phyloP scores from a whole-genome alignment of 179 eudicot genomes.

The Gypsophila paniculata region DNA sequence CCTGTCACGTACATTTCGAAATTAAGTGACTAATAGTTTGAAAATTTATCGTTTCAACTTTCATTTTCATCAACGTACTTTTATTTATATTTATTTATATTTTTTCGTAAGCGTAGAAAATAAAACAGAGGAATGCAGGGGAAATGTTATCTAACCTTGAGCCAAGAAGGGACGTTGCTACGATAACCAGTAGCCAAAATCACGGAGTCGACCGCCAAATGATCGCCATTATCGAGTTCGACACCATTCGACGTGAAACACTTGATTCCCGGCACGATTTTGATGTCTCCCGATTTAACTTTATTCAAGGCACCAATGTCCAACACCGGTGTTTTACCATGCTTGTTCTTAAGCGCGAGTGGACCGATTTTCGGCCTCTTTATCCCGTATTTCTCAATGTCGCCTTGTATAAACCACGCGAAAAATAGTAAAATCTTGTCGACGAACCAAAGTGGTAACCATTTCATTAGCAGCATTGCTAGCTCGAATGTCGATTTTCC shows the following conservation, averaged over 20 bases:
- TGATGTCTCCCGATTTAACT: conserved; percentile 62
- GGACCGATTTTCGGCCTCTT: conserved; percentile 72
- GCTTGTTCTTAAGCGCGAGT: conserved; percentile 66
- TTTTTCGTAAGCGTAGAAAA: no score
- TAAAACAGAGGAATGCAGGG: conserved; percentile 22
- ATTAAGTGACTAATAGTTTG: no score
- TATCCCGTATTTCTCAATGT: conserved; percentile 54
- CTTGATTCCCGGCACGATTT: conserved; percentile 67
- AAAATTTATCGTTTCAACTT: no score
- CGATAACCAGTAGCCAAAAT: conserved; percentile 80
- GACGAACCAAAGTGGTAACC: conserved; percentile 83
- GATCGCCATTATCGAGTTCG: conserved; percentile 53
- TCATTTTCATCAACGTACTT: no score
- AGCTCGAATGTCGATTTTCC: conserved; percentile 76
- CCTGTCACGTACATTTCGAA: neutral
- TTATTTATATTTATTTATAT: no score
- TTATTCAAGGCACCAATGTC: conserved; percentile 85
- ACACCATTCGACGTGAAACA: conserved; percentile 40
- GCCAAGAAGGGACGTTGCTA: conserved; percentile 96
- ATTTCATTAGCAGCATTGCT: conserved; percentile 60
- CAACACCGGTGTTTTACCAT: conserved; percentile 84
- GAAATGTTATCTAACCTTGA: conserved; percentile 52
- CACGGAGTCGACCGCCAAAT: conserved; percentile 56
- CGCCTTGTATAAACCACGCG: conserved; percentile 68
- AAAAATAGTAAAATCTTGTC: conserved; percentile 61